A percentile compares a stretch with the other conserved stretches of the same genome.
These are phyloP conservation scores for Botrytis squamosa DNA, from an alignment of 2,329 filamentous ascomycete genomes.

Conservation along the genomic window DNA sequence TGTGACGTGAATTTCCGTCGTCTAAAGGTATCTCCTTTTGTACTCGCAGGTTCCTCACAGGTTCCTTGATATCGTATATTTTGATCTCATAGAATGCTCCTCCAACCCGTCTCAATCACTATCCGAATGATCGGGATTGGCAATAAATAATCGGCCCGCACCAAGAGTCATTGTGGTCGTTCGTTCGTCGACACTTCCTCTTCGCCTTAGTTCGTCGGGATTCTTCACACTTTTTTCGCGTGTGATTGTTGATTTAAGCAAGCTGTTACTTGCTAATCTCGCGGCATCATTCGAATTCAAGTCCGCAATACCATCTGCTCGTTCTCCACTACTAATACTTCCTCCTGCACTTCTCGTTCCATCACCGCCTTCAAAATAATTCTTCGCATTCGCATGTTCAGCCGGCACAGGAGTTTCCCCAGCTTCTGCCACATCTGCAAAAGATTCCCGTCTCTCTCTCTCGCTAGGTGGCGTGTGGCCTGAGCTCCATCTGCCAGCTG, in stretches of 20 bases:
- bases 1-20: slow-evolving; percentile 13
- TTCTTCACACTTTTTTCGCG: slow-evolving; percentile 66
- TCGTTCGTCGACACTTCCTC: slow-evolving; percentile 79
- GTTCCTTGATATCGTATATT: not conserved
- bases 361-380: slow-evolving; percentile 35
- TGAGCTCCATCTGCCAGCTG: slow-evolving; percentile 43
- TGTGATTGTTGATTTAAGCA: slow-evolving; percentile 56
- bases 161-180: slow-evolving; percentile 67
- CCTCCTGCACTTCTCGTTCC: slow-evolving; percentile 32
- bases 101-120: slow-evolving; percentile 32
- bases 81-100: not conserved
- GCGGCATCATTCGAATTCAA: slow-evolving; percentile 45
- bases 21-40: slow-evolving; percentile 25
- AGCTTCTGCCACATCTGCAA: slow-evolving; percentile 31
- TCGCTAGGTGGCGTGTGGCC: slow-evolving; percentile 47
- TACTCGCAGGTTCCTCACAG: slow-evolving; percentile 3
- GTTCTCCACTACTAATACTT: slow-evolving; percentile 46
- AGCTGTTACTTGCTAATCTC: slow-evolving; percentile 57
- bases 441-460: slow-evolving; percentile 32
- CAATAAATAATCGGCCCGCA: slow-evolving; percentile 74
- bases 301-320: slow-evolving; percentile 60
- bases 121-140: slow-evolving; percentile 65
- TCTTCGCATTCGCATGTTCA: slow-evolving; percentile 23
- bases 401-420: slow-evolving; percentile 35
- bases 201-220: slow-evolving; percentile 68